Evolutionary conservation across 768 basidiomycete genomes (phyloP).

Genomic region (Filobasidium wieringae): DNA sequence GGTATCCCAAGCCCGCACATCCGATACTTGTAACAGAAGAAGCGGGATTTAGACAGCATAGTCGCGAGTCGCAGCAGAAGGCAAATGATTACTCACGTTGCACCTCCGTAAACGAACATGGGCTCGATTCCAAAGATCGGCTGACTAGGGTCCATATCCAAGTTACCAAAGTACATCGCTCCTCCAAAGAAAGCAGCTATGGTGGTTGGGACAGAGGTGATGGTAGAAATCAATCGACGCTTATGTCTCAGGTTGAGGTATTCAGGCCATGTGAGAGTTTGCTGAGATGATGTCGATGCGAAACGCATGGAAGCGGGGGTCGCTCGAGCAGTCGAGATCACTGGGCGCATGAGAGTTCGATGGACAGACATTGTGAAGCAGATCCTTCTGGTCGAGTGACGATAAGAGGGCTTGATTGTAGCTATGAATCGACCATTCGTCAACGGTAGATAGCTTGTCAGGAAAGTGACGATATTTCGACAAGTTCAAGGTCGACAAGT

Average conservation of each 20-base stretch:
- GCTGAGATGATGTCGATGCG: conserved; percentile 5
- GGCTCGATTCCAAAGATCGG: conserved; percentile 37
- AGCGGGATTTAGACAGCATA: background rate
- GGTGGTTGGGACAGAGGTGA: conserved; percentile 33
- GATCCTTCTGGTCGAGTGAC: too few species aligned
- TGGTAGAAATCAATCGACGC: conserved; percentile 24
- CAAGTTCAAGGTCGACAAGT: too few species aligned
- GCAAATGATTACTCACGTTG: conserved; percentile 27
- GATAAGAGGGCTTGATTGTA: too few species aligned
- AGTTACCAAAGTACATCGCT: conserved; percentile 32
- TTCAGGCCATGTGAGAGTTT: conserved; percentile 30
- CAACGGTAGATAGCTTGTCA: too few species aligned
- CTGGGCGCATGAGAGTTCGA: background rate
- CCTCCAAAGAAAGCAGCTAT: conserved; percentile 26
- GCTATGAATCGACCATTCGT: too few species aligned
- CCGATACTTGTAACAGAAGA: background rate
- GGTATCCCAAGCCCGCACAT: conserved; percentile 26
- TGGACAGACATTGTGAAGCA: conserved; percentile 2
- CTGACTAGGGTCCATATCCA: conserved; percentile 34
- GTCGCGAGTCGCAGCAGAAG: background rate
- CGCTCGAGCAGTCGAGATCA: background rate
- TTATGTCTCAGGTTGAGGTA: conserved; percentile 30
- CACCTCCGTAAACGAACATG: conserved; percentile 34
- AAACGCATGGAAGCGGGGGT: background rate
- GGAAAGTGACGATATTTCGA: too few species aligned